A percentile compares a stretch with the other conserved stretches of the same genome.
phyloP scores from a whole-genome alignment of 2,329 filamentous ascomycete genomes.

The Purpureocillium takamizusanense region DNA sequence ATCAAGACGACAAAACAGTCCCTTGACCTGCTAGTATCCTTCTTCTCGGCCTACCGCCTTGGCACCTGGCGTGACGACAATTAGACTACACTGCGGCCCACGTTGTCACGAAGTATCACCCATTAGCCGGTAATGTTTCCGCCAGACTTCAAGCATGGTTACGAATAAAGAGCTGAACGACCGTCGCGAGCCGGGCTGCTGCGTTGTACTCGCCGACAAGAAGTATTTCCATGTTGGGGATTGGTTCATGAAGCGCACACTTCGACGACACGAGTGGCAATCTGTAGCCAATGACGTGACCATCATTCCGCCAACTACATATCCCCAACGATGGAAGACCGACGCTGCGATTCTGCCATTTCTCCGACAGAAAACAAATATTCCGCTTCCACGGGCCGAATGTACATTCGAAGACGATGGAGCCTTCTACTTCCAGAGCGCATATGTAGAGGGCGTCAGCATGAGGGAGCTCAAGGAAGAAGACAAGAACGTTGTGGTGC shows the following conservation, averaged over 20 bases:
- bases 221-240: slow-evolving; percentile 6
- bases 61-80: too few species aligned
- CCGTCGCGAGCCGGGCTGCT: slow-evolving; percentile 5
- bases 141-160: slow-evolving; percentile 1
- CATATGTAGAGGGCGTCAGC: slow-evolving; percentile 3
- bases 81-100: too few species aligned
- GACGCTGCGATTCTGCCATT: slow-evolving; percentile 5
- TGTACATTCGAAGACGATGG: slow-evolving; percentile 8
- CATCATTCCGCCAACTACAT: slow-evolving; percentile 3
- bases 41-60: too few species aligned
- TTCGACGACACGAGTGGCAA: slow-evolving; percentile 6
- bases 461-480: slow-evolving; percentile 2
- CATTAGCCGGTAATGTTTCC: too few species aligned
- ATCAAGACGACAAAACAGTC: too few species aligned
- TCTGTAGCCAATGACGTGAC: not conserved
- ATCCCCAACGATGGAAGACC: slow-evolving; percentile 6
- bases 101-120: too few species aligned
- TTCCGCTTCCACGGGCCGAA: slow-evolving; percentile 3
- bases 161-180: slow-evolving; percentile 6
- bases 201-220: slow-evolving; percentile 4
- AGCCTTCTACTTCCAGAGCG: slow-evolving; percentile 3
- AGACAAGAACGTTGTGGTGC: slow-evolving; percentile 2
- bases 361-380: slow-evolving; percentile 5
- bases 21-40: too few species aligned
- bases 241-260: slow-evolving; percentile 6